These are phyloP conservation scores for Lyophyllum atratum DNA, from an alignment of 768 basidiomycete genomes.

Conservation along the genomic window DNA sequence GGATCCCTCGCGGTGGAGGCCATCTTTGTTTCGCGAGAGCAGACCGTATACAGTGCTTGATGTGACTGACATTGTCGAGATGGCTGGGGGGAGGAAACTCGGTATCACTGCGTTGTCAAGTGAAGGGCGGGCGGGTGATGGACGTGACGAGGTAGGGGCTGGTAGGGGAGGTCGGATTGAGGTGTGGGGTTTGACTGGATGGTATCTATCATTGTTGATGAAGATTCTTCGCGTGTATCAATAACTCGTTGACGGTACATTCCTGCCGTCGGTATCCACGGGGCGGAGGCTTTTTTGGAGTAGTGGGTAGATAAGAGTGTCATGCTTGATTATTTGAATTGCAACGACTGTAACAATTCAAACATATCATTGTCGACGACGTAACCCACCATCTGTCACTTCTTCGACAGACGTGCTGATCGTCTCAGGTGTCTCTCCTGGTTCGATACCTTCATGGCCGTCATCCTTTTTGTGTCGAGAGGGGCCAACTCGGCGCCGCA, in stretches of 20 bases:
- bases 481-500: constrained; percentile 13
- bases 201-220: constrained; percentile 74
- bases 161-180: constrained; percentile 54
- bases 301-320: background rate
- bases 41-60: constrained; percentile 68
- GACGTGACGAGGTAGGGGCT: constrained; percentile 37
- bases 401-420: constrained; percentile 14
- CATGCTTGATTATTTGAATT: background rate
- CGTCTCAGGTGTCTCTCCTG: constrained; percentile 1
- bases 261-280: background rate
- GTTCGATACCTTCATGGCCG: constrained; percentile 11
- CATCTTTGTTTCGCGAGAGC: constrained; percentile 54
- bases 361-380: constrained; percentile 29
- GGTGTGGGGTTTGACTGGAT: constrained; percentile 84
- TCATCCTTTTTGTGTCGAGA: constrained; percentile 41
- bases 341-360: background rate
- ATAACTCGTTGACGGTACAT: constrained; percentile 19
- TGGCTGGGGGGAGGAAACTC: constrained; percentile 14
- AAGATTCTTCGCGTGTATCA: constrained; percentile 50
- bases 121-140: constrained; percentile 24
- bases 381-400: constrained; percentile 22
- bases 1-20: constrained; percentile 48
- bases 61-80: constrained; percentile 58
- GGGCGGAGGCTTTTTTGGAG: background rate
- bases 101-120: constrained; percentile 25